phyloP scores from a whole-genome alignment of 2,329 filamentous ascomycete genomes.

The Metarhizium album region DNA sequence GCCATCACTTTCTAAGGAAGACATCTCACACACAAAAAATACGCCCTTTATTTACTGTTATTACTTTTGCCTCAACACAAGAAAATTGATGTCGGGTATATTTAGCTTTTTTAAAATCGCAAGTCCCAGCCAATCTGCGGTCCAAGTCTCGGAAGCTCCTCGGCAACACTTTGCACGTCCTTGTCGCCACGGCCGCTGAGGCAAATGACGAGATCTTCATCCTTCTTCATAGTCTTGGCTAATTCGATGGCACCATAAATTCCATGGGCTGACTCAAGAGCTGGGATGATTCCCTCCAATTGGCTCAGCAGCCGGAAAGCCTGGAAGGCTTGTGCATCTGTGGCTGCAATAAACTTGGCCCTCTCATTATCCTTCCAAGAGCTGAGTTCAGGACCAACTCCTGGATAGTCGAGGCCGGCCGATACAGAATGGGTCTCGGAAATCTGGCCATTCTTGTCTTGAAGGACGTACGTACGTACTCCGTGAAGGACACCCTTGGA shows the following conservation, averaged over 20 bases:
- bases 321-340: slow-evolving; percentile 78
- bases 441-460: slow-evolving; percentile 89
- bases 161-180: slow-evolving; percentile 96
- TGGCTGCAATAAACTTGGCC: slow-evolving; percentile 82
- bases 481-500: slow-evolving; percentile 91
- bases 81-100: slow-evolving; percentile 1
- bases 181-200: slow-evolving; percentile 91
- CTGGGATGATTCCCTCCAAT: slow-evolving; percentile 93
- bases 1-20: background rate
- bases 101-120: slow-evolving; percentile 37
- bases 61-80: background rate
- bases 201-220: slow-evolving; percentile 86
- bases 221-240: slow-evolving; percentile 85
- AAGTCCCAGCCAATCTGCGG: slow-evolving; percentile 74
- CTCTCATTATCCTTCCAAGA: slow-evolving; percentile 86
- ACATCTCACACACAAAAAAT: background rate
- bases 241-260: slow-evolving; percentile 82
- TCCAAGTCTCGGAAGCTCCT: slow-evolving; percentile 79
- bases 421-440: slow-evolving; percentile 92
- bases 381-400: slow-evolving; percentile 85
- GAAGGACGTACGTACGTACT: slow-evolving; percentile 89
- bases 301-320: slow-evolving; percentile 80
- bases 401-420: slow-evolving; percentile 92
- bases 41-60: background rate
- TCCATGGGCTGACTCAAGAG: slow-evolving; percentile 86